Conservation (phyloP, 257 asterid genomes). For the Lycium barbarum region DNA sequence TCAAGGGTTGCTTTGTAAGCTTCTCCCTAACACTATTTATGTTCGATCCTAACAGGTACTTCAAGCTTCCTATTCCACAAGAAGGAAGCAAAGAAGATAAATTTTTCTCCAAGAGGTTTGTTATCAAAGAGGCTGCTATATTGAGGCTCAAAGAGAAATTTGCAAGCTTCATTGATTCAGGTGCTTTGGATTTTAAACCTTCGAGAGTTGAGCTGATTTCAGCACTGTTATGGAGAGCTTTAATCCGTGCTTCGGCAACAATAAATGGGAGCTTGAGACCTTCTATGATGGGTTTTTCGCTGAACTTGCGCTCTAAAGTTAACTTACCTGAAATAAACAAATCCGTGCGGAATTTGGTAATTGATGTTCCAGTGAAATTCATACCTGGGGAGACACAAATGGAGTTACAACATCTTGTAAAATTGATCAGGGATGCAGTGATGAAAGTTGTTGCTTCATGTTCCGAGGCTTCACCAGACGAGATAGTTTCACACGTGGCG, state of each 20-base stretch:
- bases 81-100: no score
- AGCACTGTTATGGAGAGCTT: constrained; percentile 14
- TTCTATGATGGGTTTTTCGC: neutral
- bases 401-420: neutral
- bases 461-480: neutral
- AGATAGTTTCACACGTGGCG: neutral
- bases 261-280: constrained; percentile 17
- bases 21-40: no score
- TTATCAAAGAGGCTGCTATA: neutral
- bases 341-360: neutral
- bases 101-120: neutral
- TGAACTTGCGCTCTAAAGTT: neutral
- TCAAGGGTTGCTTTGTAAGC: no score
- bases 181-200: neutral
- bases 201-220: constrained; percentile 1
- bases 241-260: neutral
- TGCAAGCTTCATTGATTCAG: neutral
- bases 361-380: constrained; percentile 3
- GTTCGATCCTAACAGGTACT: no score
- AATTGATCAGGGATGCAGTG: neutral
- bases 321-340: neutral
- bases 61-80: no score
- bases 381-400: neutral
- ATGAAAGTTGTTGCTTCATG: neutral
- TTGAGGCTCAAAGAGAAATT: neutral